Base-by-base conservation (phyloP, 2,329 filamentous ascomycete genomes). In the Teratosphaeriaceae sp. region DNA sequence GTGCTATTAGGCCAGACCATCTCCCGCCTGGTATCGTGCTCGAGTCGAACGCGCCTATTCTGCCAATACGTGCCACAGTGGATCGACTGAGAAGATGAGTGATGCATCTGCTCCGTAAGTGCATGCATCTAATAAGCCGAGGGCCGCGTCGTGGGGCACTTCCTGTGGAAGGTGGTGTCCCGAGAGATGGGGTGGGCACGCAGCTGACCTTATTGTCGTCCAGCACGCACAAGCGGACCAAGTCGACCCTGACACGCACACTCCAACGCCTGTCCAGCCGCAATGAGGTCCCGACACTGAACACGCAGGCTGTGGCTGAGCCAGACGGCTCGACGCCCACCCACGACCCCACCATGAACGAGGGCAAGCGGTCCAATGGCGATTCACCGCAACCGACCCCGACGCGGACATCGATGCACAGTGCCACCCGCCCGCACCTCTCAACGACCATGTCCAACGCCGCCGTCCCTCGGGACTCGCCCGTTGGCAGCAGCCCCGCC, bases 241-340 rank as follows among this genome's bases (percentile, higher is more conserved):
- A 73, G 56, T 74, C 73, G 49, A 63, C 69, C 37, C 64, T 78
- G 46, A 72, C 75, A 36, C 69, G 75, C 47, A 72, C 75, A 24
- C 61, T 79, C 18, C 65, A 73, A 52, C 72, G 73, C 45, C 72
- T 74, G 44, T 72, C 69, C 46, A 69, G 67, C 48, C 73, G 68
- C 48, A 59, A 65, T 38, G 66, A 70, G 37, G 67, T 69, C 18
- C 56, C 49, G 46, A 58, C 47, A 58, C 50, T 55, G 35, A 48
- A 45, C 38, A 40, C 46, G 22, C 38, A 43, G n/a, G 24, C 38
- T 18, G 40, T 36, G 35, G 35, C 43, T 23, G 42, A 46, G 16
- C 20, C 23, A 24, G 43, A 40, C 18, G 40, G 26, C 29, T 24
- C 22, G 20, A 11, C 9, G 16, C 8, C 20, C 9, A 39, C 11